Evolutionary conservation across 345 rosid genomes (phyloP), one percentile per base, ranked within the genome.

Genomic region (Pseudoturritis turrita): DNA sequence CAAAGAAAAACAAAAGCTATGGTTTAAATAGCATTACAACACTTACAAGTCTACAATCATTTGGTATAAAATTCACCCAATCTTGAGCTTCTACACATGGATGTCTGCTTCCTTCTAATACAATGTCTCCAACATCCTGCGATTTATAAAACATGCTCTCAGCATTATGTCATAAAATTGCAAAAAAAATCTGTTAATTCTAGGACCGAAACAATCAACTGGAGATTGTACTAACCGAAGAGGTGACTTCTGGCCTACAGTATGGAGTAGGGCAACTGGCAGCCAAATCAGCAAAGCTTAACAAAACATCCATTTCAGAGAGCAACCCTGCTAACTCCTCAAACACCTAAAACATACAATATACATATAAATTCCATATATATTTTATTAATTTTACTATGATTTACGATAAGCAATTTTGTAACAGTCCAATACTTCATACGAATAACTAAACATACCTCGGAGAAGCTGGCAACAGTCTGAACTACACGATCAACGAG

Each of bases 21-120:
- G 23, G 40, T 44, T 65, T 23, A 75, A 8, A 37, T 18, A 46
- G n/a, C 36, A 53, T n/a, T 29, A 17, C 43, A 46, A 77, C 71
- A 81, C 96, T 83, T 76, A 91, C 99, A 75, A 91, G 98, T 80
- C 77, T 85, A 75, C 96, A 95, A 71, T 95, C 94, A 83, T 95
- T 95, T 62, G 98, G 99, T 84, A 95, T 95, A 78, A 95, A 91
- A 81, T 91, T 95, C 79, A 91, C 96, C 98, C 98, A 95, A 59
- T 95, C 96, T 73, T 95, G 98, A 71, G 99, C 98, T 82, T 91
- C 99, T 70, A 91, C 98, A 65, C 99, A 95, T 33, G 99, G 99
- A 80, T 95, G 99, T 72, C 99, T 80, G 68, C 98, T 84, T 68
- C 96, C 96, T 89, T 84, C 89, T 77, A 95, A 74, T 66, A 95